These are phyloP conservation scores for Jatropha curcas DNA, from an alignment of 345 rosid genomes.

Conservation along the genomic window DNA sequence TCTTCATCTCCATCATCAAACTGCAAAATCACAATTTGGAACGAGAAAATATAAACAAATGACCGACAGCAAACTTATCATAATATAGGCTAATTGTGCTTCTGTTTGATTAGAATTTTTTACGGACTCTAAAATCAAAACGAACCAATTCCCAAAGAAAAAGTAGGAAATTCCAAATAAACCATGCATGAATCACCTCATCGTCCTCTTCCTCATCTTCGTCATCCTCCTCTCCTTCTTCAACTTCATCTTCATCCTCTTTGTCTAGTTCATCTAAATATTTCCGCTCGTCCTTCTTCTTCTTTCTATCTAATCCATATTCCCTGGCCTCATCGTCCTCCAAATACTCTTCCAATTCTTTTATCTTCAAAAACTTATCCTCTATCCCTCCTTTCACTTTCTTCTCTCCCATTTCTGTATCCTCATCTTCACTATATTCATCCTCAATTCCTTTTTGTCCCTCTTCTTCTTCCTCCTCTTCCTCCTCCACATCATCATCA, in stretches of 20 bases:
- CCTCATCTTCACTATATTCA: constrained; percentile 33
- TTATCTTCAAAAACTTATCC: constrained; percentile 78
- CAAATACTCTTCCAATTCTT: constrained; percentile 67
- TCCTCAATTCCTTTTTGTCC: constrained; percentile 5
- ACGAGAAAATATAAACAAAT: neutral
- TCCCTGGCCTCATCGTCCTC: constrained; percentile 80
- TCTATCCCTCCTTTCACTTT: constrained; percentile 54
- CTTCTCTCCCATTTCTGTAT: constrained; percentile 34
- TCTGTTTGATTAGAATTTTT: neutral
- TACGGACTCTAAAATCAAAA: neutral
- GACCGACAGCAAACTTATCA: neutral
- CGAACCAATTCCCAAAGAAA: neutral
- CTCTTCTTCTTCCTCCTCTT: constrained; percentile 23
- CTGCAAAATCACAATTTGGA: constrained; percentile 37
- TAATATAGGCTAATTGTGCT: too few species aligned
- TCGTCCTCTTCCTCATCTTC: constrained; percentile 34
- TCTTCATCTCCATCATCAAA: constrained; percentile 41
- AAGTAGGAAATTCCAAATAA: neutral
- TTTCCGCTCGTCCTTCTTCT: constrained; percentile 30
- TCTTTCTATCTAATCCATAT: constrained; percentile 51
- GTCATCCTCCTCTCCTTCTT: constrained; percentile 33
- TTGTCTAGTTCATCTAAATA: neutral
- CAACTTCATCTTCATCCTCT: constrained; percentile 34
- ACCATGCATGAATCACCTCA: constrained; percentile 10
- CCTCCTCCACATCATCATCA: constrained; percentile 44